Percentiles rank a stretch among this genome's conserved stretches.
These are phyloP conservation scores for Fusarium begoniae DNA, from an alignment of 2,329 filamentous ascomycete species.

Conservation along the genomic window DNA sequence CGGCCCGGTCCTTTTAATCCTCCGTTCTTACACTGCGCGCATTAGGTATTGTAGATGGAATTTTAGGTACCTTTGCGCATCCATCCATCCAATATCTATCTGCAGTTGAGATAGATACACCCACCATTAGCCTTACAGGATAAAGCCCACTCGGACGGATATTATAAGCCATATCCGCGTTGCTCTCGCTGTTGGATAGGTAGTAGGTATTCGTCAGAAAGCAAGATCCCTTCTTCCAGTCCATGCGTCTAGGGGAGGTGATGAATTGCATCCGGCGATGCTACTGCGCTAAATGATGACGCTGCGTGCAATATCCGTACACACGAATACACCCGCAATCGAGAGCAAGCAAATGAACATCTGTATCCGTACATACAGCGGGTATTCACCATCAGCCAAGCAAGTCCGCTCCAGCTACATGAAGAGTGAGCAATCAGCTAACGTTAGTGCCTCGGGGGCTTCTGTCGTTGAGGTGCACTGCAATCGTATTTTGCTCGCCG, in stretches of 20 bases:
- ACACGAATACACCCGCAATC: background rate
- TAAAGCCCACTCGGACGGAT: background rate
- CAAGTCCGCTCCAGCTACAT: background rate
- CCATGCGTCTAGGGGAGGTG: conserved; percentile 4
- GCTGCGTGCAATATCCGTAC: background rate
- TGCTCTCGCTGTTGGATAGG: background rate
- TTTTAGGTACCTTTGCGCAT: background rate
- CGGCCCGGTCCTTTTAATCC: conserved; percentile 29
- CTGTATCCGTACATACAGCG: background rate
- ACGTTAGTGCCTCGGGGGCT: background rate
- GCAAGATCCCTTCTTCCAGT: background rate
- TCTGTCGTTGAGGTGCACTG: background rate
- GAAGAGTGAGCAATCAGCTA: background rate
- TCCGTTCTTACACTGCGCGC: background rate
- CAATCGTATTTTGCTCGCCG: background rate
- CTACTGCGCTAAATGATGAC: conserved; percentile 16
- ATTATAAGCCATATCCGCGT: background rate
- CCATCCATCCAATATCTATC: background rate
- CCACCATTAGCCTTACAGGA: background rate
- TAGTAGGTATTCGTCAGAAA: background rate
- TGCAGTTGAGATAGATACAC: background rate
- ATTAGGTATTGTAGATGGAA: background rate
- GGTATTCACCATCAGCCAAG: background rate
- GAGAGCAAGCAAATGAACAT: background rate
- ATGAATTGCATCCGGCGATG: background rate